Conservation (phyloP, 2,329 filamentous ascomycete species). For the Parastagonospora avenae region DNA sequence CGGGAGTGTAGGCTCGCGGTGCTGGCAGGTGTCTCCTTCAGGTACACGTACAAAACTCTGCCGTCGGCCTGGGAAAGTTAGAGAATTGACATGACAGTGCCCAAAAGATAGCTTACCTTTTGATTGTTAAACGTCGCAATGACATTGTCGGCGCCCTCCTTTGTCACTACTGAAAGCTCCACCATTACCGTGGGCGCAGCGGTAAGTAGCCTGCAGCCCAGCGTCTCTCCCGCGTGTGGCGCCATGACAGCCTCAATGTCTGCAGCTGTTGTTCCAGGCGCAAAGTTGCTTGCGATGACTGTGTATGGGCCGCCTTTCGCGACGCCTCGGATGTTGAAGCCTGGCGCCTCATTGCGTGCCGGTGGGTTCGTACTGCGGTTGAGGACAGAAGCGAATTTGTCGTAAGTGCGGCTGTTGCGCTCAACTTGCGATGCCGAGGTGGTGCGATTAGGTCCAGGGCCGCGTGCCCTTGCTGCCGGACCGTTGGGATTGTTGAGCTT, state of each 20-base stretch:
- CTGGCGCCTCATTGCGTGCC: conserved; percentile 37
- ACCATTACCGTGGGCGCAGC: conserved; percentile 74
- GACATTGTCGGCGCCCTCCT: conserved; percentile 74
- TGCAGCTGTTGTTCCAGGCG: conserved; percentile 77
- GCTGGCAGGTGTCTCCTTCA: conserved; percentile 57
- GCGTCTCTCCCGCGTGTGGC: conserved; percentile 69
- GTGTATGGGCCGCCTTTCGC: conserved; percentile 70
- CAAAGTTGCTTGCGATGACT: conserved; percentile 81
- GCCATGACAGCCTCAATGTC: conserved; percentile 83
- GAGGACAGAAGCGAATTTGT: conserved; percentile 47
- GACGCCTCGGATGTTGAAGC: conserved; percentile 73
- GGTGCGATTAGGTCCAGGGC: conserved; percentile 37
- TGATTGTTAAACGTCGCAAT: conserved; percentile 79
- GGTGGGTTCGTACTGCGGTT: conserved; percentile 22
- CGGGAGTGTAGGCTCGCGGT: conserved; percentile 38
- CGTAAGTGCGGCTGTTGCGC: conserved; percentile 50
- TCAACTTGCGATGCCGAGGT: conserved; percentile 48
- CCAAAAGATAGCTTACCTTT: conserved; percentile 61
- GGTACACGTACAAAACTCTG: conserved; percentile 72
- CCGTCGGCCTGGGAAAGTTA: conserved; percentile 68
- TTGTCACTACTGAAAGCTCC: conserved; percentile 75
- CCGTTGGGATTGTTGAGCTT: conserved; percentile 48
- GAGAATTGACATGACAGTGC: background rate
- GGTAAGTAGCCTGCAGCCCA: conserved; percentile 70
- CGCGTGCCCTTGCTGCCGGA: conserved; percentile 35